phyloP scores from a whole-genome alignment of 352 stramenopile genomes.

The Aphanomyces cochlioides region DNA sequence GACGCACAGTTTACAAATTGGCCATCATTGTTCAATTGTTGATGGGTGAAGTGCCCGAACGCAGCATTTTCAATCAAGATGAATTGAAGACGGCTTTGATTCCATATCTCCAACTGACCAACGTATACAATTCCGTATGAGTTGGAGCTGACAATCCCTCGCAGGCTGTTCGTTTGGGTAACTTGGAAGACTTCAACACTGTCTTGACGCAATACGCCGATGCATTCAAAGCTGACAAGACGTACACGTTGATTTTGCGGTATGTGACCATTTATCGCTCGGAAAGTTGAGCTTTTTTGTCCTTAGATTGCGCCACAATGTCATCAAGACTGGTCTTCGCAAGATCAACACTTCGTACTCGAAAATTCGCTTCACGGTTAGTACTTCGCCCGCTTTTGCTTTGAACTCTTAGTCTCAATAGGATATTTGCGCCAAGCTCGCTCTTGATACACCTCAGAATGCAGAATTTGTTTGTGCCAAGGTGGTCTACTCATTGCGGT shows the following conservation, averaged over 20 bases:
- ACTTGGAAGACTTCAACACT: constrained; percentile 93
- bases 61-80: constrained; percentile 90
- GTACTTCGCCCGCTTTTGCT: background rate
- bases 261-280: constrained; percentile 28
- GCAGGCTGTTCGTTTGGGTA: constrained; percentile 93
- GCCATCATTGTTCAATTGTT: constrained; percentile 96
- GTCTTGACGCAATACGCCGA: constrained; percentile 82
- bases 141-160: background rate
- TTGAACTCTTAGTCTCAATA: constrained; percentile 23
- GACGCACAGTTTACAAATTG: constrained; percentile 94
- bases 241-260: constrained; percentile 94
- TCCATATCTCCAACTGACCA: constrained; percentile 95
- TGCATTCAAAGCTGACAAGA: constrained; percentile 92
- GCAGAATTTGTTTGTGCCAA: constrained; percentile 98
- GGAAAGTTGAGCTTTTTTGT: too few species aligned
- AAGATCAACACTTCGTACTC: constrained; percentile 97
- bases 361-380: constrained; percentile 62
- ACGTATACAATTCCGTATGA: constrained; percentile 44
- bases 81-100: constrained; percentile 85
- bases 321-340: constrained; percentile 98
- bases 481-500: constrained; percentile 18
- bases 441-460: constrained; percentile 87
- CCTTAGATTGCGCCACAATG: constrained; percentile 91
- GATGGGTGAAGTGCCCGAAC: constrained; percentile 97
- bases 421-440: constrained; percentile 93